These are phyloP conservation scores for Primulina tabacum DNA, from an alignment of 257 asterid genomes.

Conservation along the genomic window DNA sequence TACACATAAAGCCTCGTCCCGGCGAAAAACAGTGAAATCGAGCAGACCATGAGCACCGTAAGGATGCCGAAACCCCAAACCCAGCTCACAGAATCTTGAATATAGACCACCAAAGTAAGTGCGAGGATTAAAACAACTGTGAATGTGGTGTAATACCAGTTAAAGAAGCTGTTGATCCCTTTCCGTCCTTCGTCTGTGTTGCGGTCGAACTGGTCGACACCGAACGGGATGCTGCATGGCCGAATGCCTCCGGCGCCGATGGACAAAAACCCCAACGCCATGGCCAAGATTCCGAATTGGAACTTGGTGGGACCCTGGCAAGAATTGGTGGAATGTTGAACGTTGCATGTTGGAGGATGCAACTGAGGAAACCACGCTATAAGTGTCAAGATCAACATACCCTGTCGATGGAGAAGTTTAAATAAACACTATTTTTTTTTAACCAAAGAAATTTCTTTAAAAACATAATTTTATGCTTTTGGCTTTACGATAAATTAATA, in stretches of 20 bases:
- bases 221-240: constrained; percentile 93
- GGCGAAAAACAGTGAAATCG: constrained; percentile 48
- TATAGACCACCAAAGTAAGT: constrained; percentile 61
- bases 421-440: background rate
- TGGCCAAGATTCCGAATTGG: constrained; percentile 48
- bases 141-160: constrained; percentile 84
- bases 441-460: too few relatives aligned
- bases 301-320: constrained; percentile 56
- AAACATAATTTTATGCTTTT: too few relatives aligned
- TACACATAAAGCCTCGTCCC: constrained; percentile 56
- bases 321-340: constrained; percentile 19
- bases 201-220: constrained; percentile 84
- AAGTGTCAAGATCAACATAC: constrained; percentile 73
- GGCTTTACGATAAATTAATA: too few relatives aligned
- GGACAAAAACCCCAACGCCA: constrained; percentile 46
- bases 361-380: constrained; percentile 58
- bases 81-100: constrained; percentile 80
- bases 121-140: constrained; percentile 60
- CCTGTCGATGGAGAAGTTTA: constrained; percentile 41
- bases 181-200: constrained; percentile 58
- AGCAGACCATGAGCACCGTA: constrained; percentile 49
- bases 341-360: constrained; percentile 69
- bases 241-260: constrained; percentile 80
- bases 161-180: constrained; percentile 77
- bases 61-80: constrained; percentile 61